Conservation (phyloP, 306 rosid species). For the Rosa multiflora region DNA sequence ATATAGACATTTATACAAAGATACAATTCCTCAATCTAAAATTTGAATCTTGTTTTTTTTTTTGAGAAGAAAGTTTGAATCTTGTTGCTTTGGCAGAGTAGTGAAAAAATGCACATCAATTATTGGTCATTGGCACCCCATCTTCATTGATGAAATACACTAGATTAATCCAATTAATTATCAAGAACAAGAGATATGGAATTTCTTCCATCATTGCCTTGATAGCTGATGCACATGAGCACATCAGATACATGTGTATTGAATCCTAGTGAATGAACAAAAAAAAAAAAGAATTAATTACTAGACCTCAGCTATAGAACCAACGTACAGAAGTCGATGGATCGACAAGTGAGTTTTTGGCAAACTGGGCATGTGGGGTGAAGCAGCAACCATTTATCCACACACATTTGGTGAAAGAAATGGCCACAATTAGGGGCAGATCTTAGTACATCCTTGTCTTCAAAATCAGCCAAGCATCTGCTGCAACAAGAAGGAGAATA, state of each 20-base stretch:
- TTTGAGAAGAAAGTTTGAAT: too few species aligned
- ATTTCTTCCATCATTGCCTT: not conserved
- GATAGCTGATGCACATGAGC: too few species aligned
- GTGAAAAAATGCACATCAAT: not conserved
- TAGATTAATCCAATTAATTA: not conserved
- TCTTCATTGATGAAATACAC: not conserved
- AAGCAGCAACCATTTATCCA: conserved; percentile 22
- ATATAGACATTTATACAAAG: not conserved
- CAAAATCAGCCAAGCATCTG: conserved; percentile 18
- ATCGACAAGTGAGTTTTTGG: conserved; percentile 9
- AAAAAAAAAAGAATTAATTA: not conserved
- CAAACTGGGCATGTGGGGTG: conserved; percentile 24
- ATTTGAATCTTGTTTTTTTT: not conserved
- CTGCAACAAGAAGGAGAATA: not conserved
- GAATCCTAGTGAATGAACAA: not conserved
- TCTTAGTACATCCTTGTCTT: conserved; percentile 12
- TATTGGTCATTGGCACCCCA: not conserved
- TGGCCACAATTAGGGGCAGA: conserved; percentile 18
- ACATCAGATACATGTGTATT: not conserved
- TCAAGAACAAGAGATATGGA: not conserved
- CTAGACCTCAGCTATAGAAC: conserved; percentile 4
- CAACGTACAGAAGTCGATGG: not conserved
- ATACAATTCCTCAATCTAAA: not conserved
- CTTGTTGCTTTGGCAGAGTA: not conserved
- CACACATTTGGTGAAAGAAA: conserved; percentile 23